phyloP scores from a whole-genome alignment of 306 rosid species.

The Sesbania bispinosa region DNA sequence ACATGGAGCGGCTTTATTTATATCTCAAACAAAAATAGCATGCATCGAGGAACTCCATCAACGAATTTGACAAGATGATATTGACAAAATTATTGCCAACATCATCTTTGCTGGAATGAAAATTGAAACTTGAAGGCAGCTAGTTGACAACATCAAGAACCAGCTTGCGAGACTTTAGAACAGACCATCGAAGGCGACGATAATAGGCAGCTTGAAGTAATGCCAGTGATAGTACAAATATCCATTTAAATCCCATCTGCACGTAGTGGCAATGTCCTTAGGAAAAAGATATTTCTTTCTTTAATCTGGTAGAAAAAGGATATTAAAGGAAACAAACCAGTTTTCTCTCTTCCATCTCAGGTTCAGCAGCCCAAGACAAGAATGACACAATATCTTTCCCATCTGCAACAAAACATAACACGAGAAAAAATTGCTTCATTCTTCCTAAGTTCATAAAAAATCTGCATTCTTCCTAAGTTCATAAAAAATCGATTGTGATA shows the following conservation, averaged over 20 bases:
- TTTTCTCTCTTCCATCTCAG: slow-evolving; percentile 99
- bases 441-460: background rate
- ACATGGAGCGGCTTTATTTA: slow-evolving; percentile 48
- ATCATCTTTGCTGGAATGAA: slow-evolving; percentile 33
- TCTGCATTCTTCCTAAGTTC: background rate
- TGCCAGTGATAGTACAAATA: slow-evolving; percentile 85
- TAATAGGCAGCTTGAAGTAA: slow-evolving; percentile 90
- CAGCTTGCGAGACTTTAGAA: slow-evolving; percentile 94
- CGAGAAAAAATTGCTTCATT: background rate
- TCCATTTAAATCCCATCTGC: slow-evolving; percentile 99
- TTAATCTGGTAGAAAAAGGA: background rate
- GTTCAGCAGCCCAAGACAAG: slow-evolving; percentile 90
- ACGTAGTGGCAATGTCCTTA: background rate
- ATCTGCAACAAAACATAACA: slow-evolving; percentile 48
- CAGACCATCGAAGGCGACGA: slow-evolving; percentile 86
- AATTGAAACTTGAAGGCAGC: slow-evolving; percentile 33
- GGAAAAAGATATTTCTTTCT: background rate
- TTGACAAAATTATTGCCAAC: slow-evolving; percentile 58
- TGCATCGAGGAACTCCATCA: slow-evolving; percentile 43
- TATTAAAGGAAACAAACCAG: slow-evolving; percentile 49
- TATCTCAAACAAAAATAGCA: slow-evolving; percentile 40
- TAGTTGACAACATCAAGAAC: slow-evolving; percentile 93
- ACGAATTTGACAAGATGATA: slow-evolving; percentile 41
- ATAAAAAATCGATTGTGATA: background rate
- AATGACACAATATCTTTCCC: slow-evolving; percentile 92